Base-by-base conservation (phyloP, 1,139 yeast species). In the Zhuliangozyma blackwelliae region DNA sequence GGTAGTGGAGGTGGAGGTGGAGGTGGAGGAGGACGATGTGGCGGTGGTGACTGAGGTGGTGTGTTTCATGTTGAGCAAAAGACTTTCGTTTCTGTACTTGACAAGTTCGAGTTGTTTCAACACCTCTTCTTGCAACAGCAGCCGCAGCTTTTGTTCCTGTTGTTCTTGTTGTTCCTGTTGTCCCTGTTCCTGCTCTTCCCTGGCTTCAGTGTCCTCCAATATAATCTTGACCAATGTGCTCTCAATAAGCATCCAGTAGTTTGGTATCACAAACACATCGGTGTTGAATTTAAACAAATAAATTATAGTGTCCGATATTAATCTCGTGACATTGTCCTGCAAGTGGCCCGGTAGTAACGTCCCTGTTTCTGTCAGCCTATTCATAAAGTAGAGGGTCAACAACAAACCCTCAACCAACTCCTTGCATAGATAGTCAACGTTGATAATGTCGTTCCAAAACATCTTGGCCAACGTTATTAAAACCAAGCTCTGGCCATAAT, bases 201-300 rank as follows among this genome's bases (percentile, higher is more conserved):
- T 70, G 50, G 10, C 67, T 13, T 29, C 25, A 6, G 61, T 31
- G 56, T 74, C 51, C 56, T 64, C 45, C 7, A 58, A 38, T 12
- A 86, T 54, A 9, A 77, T 74, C 16, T 54, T 54, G 36, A 50
- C 54, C 19, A 71, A 49, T 0, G 61, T 48, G 1, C 75, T 68
- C 33, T 79, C 80, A 34, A 85, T 61, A 6, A 72, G 53, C 10
- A 72, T 66, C 97, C 97, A 89, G 40, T 68, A 72, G 36, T 71
- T 73, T 0, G 96, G 95, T 28, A 86, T 70, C n/a, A 89, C 79
- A 49, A 89, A 88, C 5, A 82, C 73, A 49, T 85, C 89, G 54
- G 79, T 49, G 68, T 82, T 72, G 49, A 63, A 59, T 48, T 70
- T 69, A 63, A 84, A 87, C 16, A 82, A 59, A 43, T 66, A 68